A percentile compares a stretch with the other conserved stretches of the same genome.
Evolutionary conservation across 2,329 filamentous ascomycete genomes (phyloP).

Genomic region (Xylariaceae sp.): DNA sequence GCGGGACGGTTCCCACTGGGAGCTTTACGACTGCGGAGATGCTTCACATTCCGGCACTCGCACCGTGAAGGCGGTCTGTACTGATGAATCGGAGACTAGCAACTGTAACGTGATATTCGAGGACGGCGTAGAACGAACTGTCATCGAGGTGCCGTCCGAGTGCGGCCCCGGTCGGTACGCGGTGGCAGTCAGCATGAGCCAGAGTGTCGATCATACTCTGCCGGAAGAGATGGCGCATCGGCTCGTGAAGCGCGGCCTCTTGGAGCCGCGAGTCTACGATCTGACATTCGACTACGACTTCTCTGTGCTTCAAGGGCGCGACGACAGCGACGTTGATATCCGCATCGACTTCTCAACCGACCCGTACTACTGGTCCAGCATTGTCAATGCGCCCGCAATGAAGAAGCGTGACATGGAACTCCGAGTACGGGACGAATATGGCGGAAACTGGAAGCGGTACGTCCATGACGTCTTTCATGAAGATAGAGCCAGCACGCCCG

Average conservation of each 20-base stretch:
- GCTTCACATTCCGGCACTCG: slow-evolving; percentile 39
- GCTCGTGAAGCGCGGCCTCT: slow-evolving; percentile 8
- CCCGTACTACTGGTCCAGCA: slow-evolving; percentile 44
- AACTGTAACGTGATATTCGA: slow-evolving; percentile 47
- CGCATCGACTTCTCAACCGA: slow-evolving; percentile 49
- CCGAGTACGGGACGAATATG: slow-evolving; percentile 20
- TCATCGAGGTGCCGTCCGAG: slow-evolving; percentile 47
- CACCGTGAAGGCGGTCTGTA: slow-evolving; percentile 46
- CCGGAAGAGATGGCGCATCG: slow-evolving; percentile 12
- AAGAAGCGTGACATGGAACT: slow-evolving; percentile 28
- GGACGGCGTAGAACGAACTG: slow-evolving; percentile 45
- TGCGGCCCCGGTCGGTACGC: slow-evolving; percentile 50
- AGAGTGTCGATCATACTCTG: slow-evolving; percentile 29
- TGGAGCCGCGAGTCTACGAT: slow-evolving; percentile 38
- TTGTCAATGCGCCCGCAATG: slow-evolving; percentile 35
- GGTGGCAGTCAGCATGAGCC: slow-evolving; percentile 38
- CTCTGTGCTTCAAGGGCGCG: slow-evolving; percentile 38
- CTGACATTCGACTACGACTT: slow-evolving; percentile 50
- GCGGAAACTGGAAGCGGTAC: slow-evolving; percentile 22
- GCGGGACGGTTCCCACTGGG: slow-evolving; percentile 52
- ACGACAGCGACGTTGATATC: slow-evolving; percentile 38
- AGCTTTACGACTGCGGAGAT: slow-evolving; percentile 47
- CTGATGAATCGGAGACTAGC: slow-evolving; percentile 38
- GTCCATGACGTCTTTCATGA: slow-evolving; percentile 11
- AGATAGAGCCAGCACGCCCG: slow-evolving; percentile 11